A percentile compares a stretch with the other conserved stretches of the same genome.
Evolutionary conservation across 2,329 filamentous ascomycete species (phyloP).

Genomic region (Botryotinia calthae): DNA sequence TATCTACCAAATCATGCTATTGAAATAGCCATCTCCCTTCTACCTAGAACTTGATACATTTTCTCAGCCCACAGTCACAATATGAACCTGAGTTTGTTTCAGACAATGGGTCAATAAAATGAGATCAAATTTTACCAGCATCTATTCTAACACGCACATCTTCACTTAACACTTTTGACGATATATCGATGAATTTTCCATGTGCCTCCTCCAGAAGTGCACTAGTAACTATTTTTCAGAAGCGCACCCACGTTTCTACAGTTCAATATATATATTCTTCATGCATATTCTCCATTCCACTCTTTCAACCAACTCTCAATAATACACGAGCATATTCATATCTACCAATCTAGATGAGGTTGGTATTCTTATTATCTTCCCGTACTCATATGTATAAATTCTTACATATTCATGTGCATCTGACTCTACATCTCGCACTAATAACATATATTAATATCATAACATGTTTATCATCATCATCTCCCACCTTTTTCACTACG

Average conservation of each 20-base stretch:
- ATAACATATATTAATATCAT: no score
- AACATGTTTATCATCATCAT: no score
- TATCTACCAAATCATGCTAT: not conserved
- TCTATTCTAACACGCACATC: fast-evolving
- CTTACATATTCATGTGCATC: no score
- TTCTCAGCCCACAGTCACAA: not conserved
- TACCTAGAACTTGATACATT: fast-evolving
- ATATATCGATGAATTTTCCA: no score
- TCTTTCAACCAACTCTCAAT: no score
- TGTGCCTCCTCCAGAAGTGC: not conserved
- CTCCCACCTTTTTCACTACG: no score
- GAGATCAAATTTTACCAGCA: not conserved
- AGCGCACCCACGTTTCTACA: fast-evolving
- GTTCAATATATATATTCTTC: not conserved
- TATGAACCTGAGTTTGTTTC: fast-evolving
- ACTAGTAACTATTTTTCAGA: fast-evolving
- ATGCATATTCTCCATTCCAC: no score
- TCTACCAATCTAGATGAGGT: no score
- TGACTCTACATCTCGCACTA: no score
- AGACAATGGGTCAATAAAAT: not conserved
- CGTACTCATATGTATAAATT: no score
- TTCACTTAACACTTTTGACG: not conserved
- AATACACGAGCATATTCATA: no score
- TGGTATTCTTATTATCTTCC: no score
- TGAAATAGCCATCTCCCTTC: fast-evolving